These are phyloP conservation scores for Aspergillus kassunensis DNA, from an alignment of 495 filamentous ascomycete species.

Conservation along the genomic window DNA sequence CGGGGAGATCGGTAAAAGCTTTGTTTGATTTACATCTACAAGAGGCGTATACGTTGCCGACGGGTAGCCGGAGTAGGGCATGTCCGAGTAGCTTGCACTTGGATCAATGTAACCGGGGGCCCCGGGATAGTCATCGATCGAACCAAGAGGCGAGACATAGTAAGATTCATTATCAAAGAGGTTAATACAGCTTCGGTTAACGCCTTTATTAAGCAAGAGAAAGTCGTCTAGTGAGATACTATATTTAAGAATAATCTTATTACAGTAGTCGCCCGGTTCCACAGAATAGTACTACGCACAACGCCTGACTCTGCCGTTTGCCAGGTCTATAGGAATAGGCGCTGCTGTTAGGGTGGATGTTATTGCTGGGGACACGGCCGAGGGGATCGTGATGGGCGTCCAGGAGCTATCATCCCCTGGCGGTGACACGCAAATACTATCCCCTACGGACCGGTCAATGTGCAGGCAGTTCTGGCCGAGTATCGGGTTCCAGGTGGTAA, in stretches of 20 bases:
- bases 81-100: not conserved
- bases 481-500: slow-evolving; percentile 7
- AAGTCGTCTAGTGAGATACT: slow-evolving; percentile 9
- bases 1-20: not conserved
- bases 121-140: slow-evolving; percentile 4
- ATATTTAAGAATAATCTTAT: slow-evolving; percentile 5
- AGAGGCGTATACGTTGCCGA: not conserved
- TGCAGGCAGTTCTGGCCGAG: not conserved
- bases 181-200: slow-evolving; percentile 6
- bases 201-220: slow-evolving; percentile 2
- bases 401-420: slow-evolving; percentile 1
- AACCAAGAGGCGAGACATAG: slow-evolving; percentile 3
- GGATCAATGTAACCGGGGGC: not conserved
- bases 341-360: not conserved
- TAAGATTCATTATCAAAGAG: slow-evolving; percentile 5
- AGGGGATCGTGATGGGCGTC: not conserved
- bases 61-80: not conserved
- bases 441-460: not conserved
- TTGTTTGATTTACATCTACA: not conserved
- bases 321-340: slow-evolving; percentile 4
- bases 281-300: slow-evolving; percentile 4
- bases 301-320: slow-evolving; percentile 1
- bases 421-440: not conserved
- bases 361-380: not conserved
- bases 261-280: slow-evolving; percentile 4